A percentile compares a stretch with the other conserved stretches of the same genome.
These are phyloP conservation scores for Entoloma clypeatum DNA, from an alignment of 1,284 basidiomycete species.

Conservation along the genomic window DNA sequence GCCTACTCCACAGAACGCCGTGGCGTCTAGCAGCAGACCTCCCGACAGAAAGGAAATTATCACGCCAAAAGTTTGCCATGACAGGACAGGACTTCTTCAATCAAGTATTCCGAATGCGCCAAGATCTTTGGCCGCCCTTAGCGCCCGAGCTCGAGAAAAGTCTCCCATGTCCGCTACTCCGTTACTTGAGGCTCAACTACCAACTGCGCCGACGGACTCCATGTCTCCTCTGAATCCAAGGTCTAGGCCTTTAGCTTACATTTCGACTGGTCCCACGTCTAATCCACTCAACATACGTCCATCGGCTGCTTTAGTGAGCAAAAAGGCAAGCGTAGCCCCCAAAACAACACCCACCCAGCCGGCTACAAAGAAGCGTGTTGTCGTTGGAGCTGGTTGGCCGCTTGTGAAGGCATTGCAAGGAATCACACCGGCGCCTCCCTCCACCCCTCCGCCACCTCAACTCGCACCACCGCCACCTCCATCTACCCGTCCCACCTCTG, in stretches of 20 bases:
- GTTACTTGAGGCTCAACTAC: constrained; percentile 3
- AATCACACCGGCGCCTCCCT: constrained; percentile 3
- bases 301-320: constrained; percentile 22
- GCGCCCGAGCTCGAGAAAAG: constrained; percentile 19
- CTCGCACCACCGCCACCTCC: constrained; percentile 24
- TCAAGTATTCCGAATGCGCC: constrained; percentile 10
- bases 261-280: constrained; percentile 37
- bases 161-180: constrained; percentile 10
- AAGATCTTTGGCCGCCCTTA: constrained; percentile 11
- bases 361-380: constrained; percentile 27
- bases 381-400: constrained; percentile 33
- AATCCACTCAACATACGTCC: constrained; percentile 53
- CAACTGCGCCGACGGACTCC: not conserved
- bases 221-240: constrained; percentile 33
- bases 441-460: constrained; percentile 13
- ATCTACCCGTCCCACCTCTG: constrained; percentile 25
- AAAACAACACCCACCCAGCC: constrained; percentile 11
- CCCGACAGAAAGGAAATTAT: constrained; percentile 1
- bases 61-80: too few species aligned
- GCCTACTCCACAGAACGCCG: constrained; percentile 18
- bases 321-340: constrained; percentile 3
- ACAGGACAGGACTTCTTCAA: too few species aligned
- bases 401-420: constrained; percentile 13
- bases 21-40: constrained; percentile 30
- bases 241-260: constrained; percentile 34